Percentiles rank a stretch among this genome's conserved stretches.
phyloP scores from a whole-genome alignment of 2,329 filamentous ascomycete genomes.

The Leptographium galeiforme region DNA sequence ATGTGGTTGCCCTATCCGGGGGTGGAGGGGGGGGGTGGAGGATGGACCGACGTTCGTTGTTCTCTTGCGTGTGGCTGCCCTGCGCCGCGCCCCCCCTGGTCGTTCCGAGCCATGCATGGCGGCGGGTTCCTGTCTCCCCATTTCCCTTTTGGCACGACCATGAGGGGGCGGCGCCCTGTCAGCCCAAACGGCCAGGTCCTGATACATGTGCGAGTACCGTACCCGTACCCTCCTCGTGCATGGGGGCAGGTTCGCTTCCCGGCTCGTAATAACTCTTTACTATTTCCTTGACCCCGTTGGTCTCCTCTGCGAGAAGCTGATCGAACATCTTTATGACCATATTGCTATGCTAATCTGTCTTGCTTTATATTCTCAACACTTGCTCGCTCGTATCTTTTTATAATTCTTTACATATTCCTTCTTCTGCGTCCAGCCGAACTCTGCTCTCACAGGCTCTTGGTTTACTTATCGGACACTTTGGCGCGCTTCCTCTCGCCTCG shows the following conservation, averaged over 20 bases:
- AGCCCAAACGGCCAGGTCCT: constrained; percentile 1
- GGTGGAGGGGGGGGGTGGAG: background rate
- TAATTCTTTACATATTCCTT: background rate
- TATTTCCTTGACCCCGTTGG: background rate
- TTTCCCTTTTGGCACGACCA: constrained; percentile 1
- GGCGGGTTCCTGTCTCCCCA: constrained; percentile 9
- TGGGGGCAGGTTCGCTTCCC: background rate
- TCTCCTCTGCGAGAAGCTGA: background rate
- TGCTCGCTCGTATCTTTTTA: background rate
- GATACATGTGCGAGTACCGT: background rate
- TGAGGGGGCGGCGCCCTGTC: background rate
- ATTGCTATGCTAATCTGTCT: background rate
- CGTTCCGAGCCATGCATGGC: constrained; percentile 5
- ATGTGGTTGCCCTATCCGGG: background rate
- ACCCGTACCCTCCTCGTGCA: background rate
- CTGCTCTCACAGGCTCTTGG: background rate
- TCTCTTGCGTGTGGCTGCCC: background rate
- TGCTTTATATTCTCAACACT: background rate
- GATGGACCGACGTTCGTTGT: background rate
- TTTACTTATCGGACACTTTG: background rate
- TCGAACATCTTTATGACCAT: background rate
- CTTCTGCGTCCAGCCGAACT: background rate
- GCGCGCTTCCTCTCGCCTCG: too few species aligned
- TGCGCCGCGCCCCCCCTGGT: background rate
- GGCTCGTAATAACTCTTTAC: background rate